Percentiles rank a stretch among this genome's conserved stretches.
Conservation (phyloP, 2,329 filamentous ascomycete species). For the Ophiostoma perfectum region DNA sequence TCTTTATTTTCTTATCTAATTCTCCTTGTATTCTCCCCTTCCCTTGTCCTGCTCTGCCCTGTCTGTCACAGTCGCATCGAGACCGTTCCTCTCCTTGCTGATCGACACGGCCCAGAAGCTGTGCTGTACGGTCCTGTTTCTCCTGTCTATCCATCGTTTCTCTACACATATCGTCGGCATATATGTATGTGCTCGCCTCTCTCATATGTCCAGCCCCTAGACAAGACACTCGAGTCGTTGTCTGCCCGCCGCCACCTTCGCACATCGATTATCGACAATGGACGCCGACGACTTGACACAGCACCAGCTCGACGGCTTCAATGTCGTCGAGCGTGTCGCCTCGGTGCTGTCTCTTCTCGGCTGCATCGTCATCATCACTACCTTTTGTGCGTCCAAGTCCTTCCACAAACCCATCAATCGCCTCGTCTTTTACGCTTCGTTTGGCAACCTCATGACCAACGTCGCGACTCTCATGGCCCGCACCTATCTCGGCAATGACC, state of each 20-base stretch:
- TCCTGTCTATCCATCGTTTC: too few relatives aligned
- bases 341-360: constrained; percentile 67
- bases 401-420: constrained; percentile 87
- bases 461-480: constrained; percentile 69
- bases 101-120: background rate
- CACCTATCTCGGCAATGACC: constrained; percentile 47
- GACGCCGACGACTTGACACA: constrained; percentile 21
- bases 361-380: constrained; percentile 64
- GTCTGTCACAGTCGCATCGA: background rate
- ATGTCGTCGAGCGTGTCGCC: constrained; percentile 59
- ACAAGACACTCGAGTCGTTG: too few relatives aligned
- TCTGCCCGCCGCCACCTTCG: background rate
- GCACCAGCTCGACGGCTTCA: constrained; percentile 50
- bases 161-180: too few relatives aligned
- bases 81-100: background rate
- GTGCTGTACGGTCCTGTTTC: background rate
- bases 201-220: too few relatives aligned
- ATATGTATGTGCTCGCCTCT: too few relatives aligned
- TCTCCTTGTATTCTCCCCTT: background rate
- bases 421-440: constrained; percentile 75
- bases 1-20: background rate
- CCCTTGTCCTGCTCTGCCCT: background rate
- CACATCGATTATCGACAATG: constrained; percentile 17
- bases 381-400: constrained; percentile 60
- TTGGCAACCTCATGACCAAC: constrained; percentile 74